A percentile compares a stretch with the other conserved stretches of the same genome.
phyloP scores from a whole-genome alignment of 2,329 filamentous ascomycete species.

The Westerdykella ornata region DNA sequence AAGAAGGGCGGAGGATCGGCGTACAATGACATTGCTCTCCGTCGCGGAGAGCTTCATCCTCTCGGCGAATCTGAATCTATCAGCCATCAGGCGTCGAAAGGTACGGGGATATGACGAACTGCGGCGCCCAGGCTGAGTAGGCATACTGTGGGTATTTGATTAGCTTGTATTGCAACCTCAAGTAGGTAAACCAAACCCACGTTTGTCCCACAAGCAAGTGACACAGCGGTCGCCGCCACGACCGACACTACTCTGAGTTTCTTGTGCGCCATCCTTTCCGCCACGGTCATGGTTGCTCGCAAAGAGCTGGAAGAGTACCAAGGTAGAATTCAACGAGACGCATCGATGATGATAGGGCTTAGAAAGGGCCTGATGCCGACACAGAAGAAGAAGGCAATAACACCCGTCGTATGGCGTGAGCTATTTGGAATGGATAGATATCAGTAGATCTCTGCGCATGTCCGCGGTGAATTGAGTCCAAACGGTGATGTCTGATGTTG shows the following conservation, averaged over 20 bases:
- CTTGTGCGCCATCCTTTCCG: conserved; percentile 42
- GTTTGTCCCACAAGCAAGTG: conserved; percentile 88
- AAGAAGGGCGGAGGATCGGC: conserved; percentile 18
- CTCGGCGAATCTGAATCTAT: conserved; percentile 59
- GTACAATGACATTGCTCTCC: conserved; percentile 81
- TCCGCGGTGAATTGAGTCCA: too few species aligned
- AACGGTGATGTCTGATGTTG: too few species aligned
- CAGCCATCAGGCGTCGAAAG: conserved; percentile 54
- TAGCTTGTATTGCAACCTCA: conserved; percentile 14
- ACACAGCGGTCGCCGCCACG: conserved; percentile 74
- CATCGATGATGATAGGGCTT: too few species aligned
- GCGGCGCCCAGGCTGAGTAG: conserved; percentile 95
- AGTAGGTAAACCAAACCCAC: conserved; percentile 45
- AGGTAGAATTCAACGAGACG: too few species aligned
- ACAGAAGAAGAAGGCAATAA: too few species aligned
- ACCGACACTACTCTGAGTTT: conserved; percentile 73
- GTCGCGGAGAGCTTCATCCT: conserved; percentile 83
- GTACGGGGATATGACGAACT: conserved; percentile 76
- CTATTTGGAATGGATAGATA: too few species aligned
- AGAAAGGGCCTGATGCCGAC: too few species aligned
- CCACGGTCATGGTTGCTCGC: conserved; percentile 18
- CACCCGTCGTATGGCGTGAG: too few species aligned
- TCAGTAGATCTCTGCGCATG: too few species aligned
- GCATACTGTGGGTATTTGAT: conserved; percentile 67
- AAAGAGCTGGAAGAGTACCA: too few species aligned